Conservation (phyloP, 2,329 filamentous ascomycete genomes). For the Diaporthe caulivora region DNA sequence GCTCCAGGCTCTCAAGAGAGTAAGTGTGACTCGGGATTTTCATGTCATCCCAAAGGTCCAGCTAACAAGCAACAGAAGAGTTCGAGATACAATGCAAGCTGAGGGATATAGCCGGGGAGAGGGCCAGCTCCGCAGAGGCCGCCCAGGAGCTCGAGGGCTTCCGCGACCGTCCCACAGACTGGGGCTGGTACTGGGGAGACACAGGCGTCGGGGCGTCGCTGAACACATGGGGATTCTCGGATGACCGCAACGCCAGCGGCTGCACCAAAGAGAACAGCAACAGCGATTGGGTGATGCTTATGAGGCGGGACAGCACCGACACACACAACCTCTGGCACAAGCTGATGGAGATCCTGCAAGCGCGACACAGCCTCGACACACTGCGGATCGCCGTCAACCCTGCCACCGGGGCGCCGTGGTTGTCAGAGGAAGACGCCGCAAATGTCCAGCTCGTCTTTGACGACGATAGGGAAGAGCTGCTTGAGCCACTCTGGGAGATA, state of each 20-base stretch:
- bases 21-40: not conserved
- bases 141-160: conserved; percentile 39
- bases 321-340: conserved; percentile 47
- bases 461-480: conserved; percentile 38
- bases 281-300: conserved; percentile 44
- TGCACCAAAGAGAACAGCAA: conserved; percentile 35
- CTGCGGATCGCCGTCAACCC: conserved; percentile 43
- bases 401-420: conserved; percentile 40
- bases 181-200: conserved; percentile 42
- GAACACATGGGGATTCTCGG: conserved; percentile 39
- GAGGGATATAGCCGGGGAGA: conserved; percentile 13
- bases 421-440: conserved; percentile 39
- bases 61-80: conserved; percentile 22
- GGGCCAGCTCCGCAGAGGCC: conserved; percentile 23
- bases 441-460: conserved; percentile 43
- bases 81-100: conserved; percentile 39
- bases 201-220: conserved; percentile 44
- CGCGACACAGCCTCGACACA: conserved; percentile 43
- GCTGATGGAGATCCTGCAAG: conserved; percentile 47
- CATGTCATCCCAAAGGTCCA: not conserved
- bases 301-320: conserved; percentile 43
- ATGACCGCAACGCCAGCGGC: conserved; percentile 24
- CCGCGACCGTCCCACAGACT: conserved; percentile 39
- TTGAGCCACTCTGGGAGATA: conserved; percentile 43
- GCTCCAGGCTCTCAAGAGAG: not conserved